These are phyloP conservation scores for Babjeviella inositovora DNA, from an alignment of 805 yeast genomes.

Conservation along the genomic window DNA sequence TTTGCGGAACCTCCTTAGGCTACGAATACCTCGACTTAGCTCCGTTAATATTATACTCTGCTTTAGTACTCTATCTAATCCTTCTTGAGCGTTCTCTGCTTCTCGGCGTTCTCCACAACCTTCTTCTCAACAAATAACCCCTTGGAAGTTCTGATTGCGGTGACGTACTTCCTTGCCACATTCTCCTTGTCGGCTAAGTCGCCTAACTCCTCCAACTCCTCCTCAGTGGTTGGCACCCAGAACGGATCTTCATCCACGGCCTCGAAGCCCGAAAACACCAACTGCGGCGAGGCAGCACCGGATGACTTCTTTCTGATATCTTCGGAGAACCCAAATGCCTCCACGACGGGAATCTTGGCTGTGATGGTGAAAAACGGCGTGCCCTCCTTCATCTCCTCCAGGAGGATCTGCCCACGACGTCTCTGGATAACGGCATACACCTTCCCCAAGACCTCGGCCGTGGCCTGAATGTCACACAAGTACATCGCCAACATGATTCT, in stretches of 20 bases:
- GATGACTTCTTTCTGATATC: slow-evolving; percentile 87
- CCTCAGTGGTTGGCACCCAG: slow-evolving; percentile 98
- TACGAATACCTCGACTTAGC: too few relatives aligned
- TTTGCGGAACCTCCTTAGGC: too few relatives aligned
- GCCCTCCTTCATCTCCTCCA: slow-evolving; percentile 97
- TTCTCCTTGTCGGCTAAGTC: slow-evolving; percentile 87
- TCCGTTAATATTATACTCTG: too few relatives aligned
- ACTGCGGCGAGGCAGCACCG: slow-evolving; percentile 95
- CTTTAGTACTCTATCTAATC: too few relatives aligned
- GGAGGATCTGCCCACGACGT: slow-evolving; percentile 68
- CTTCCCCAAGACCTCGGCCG: slow-evolving; percentile 87
- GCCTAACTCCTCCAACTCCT: slow-evolving; percentile 87
- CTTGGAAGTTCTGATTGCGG: slow-evolving; percentile 65
- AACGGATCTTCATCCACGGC: slow-evolving; percentile 85
- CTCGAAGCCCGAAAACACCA: slow-evolving; percentile 81
- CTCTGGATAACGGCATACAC: slow-evolving; percentile 90
- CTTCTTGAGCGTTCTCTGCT: slow-evolving; percentile 76
- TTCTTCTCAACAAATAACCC: slow-evolving; percentile 85
- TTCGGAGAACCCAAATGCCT: slow-evolving; percentile 93
- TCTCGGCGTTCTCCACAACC: slow-evolving; percentile 83
- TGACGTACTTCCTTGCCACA: slow-evolving; percentile 78
- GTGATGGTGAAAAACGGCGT: slow-evolving; percentile 86
- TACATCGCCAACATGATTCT: slow-evolving; percentile 87
- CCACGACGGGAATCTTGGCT: slow-evolving; percentile 82
- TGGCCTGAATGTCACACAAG: slow-evolving; percentile 87